These are phyloP conservation scores for Acanthamoeba culbertsoni DNA, from an alignment of 208 protist genomes.

Conservation along the genomic window DNA sequence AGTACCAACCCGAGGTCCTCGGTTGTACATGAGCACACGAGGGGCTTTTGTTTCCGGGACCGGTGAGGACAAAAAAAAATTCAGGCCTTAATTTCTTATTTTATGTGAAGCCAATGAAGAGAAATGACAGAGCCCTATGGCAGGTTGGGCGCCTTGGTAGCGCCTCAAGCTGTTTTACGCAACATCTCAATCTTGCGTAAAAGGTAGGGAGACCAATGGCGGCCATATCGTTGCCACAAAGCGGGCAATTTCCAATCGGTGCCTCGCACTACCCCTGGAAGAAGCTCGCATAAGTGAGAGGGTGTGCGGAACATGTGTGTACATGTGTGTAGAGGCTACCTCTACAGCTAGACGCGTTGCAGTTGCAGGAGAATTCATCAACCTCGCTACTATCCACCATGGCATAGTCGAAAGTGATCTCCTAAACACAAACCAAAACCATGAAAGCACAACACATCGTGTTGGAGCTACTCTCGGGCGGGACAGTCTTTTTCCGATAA, in stretches of 20 bases:
- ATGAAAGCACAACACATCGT: too few species aligned
- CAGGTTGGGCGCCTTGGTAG: too few species aligned
- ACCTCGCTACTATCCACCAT: constrained; percentile 24
- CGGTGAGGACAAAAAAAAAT: not conserved
- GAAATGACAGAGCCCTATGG: too few species aligned
- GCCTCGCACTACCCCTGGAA: not conserved
- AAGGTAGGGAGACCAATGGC: constrained; percentile 43
- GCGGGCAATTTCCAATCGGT: constrained; percentile 45
- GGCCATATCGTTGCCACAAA: constrained; percentile 12
- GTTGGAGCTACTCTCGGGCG: too few species aligned
- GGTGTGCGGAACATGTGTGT: not conserved
- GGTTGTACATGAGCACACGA: not conserved
- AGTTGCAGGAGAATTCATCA: constrained; percentile 46
- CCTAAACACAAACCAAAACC: too few species aligned
- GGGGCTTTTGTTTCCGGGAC: not conserved
- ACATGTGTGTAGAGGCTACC: not conserved
- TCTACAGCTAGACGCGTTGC: not conserved
- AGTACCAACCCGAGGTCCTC: not conserved
- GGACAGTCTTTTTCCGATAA: too few species aligned
- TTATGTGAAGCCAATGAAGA: too few species aligned
- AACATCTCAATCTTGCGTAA: constrained; percentile 1
- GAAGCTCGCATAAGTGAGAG: not conserved
- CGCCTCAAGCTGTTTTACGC: too few species aligned
- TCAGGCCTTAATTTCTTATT: too few species aligned
- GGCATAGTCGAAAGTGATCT: constrained; percentile 53